Conservation (phyloP, 1,284 basidiomycete genomes). For the Chalciporus piperatoides region DNA sequence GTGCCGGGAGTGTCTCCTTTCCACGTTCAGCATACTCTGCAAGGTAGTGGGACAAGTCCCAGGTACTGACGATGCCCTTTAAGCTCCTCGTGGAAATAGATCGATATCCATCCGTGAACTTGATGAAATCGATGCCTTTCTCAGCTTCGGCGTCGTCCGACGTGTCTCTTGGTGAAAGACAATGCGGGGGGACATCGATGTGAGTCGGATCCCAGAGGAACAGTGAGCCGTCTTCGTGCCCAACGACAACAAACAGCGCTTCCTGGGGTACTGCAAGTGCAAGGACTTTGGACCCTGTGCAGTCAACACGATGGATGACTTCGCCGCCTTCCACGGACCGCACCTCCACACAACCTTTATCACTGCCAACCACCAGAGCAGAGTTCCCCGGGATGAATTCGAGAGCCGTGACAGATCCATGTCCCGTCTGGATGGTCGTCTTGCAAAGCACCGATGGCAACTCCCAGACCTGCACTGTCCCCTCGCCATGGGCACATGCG, state of each 20-base stretch:
- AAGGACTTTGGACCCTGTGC: conserved; percentile 10
- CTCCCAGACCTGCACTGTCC: conserved; percentile 22
- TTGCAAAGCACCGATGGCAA: conserved; percentile 12
- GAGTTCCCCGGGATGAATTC: conserved; percentile 16
- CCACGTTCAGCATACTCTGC: conserved; percentile 5
- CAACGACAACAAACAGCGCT: conserved; percentile 11
- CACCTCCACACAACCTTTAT: conserved; percentile 17
- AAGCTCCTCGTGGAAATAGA: conserved; percentile 15
- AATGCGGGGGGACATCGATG: conserved; percentile 4
- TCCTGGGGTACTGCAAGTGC: conserved; percentile 11
- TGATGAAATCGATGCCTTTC: conserved; percentile 16
- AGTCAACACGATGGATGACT: conserved; percentile 10
- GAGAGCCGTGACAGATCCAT: conserved; percentile 15
- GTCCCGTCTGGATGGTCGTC: conserved; percentile 14
- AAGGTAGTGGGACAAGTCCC: conserved; percentile 19
- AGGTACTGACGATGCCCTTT: conserved; percentile 19
- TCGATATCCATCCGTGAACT: conserved; percentile 10
- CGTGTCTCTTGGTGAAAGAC: conserved; percentile 6
- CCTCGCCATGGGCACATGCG: conserved; percentile 20
- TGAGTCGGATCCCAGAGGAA: conserved; percentile 22
- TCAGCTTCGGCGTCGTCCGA: not conserved
- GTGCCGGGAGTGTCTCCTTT: conserved; percentile 1
- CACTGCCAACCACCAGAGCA: conserved; percentile 17
- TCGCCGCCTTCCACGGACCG: conserved; percentile 17
- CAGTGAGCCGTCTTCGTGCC: conserved; percentile 18